Evolutionary conservation across 805 yeast species (phyloP).

Genomic region (Sugiyamaella floridensis): DNA sequence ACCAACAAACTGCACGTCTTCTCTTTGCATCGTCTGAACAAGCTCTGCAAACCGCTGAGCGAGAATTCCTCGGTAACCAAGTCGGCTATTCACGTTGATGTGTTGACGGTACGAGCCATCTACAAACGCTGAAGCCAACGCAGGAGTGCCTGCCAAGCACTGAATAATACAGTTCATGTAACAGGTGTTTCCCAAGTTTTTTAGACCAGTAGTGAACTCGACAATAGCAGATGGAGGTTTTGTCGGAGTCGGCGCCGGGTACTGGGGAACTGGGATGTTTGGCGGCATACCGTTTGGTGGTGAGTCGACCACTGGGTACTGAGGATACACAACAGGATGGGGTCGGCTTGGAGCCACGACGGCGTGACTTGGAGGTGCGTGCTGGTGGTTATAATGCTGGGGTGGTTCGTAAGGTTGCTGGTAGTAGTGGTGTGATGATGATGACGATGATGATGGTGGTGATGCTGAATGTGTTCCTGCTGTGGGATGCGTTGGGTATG

Average conservation of each 20-base stretch:
- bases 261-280: background rate
- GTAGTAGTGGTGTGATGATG: background rate
- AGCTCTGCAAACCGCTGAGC: constrained; percentile 63
- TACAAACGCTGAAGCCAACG: constrained; percentile 56
- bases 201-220: constrained; percentile 59
- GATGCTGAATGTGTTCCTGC: background rate
- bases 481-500: background rate
- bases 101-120: constrained; percentile 54
- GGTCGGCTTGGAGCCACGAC: background rate
- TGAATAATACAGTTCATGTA: constrained; percentile 90
- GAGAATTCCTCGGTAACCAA: constrained; percentile 77
- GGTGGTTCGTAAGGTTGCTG: background rate
- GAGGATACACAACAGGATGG: background rate
- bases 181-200: constrained; percentile 84
- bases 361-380: background rate
- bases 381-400: background rate
- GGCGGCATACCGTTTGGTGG: constrained; percentile 5
- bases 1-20: constrained; percentile 42
- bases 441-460: background rate
- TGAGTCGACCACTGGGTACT: constrained; percentile 3
- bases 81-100: constrained; percentile 61
- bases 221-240: constrained; percentile 9
- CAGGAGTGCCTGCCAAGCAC: constrained; percentile 69
- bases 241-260: background rate
- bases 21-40: constrained; percentile 46